A percentile compares a stretch with the other conserved stretches of the same genome.
Conservation (phyloP, 2,329 filamentous ascomycete genomes). For the Aspergillus floridensis region DNA sequence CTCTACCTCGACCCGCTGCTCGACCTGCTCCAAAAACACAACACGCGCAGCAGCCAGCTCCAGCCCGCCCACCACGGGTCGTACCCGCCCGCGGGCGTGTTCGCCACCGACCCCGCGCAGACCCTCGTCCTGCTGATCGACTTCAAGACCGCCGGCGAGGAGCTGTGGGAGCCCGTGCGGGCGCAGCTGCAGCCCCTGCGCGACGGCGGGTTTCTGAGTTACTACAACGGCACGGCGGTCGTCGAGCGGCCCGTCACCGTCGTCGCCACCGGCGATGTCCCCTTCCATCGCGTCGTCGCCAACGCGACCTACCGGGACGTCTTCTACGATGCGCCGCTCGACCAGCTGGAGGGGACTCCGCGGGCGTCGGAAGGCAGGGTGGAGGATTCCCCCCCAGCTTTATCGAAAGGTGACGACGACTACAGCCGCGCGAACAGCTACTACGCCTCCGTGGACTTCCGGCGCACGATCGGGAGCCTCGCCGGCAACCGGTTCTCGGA, state of each 20-base stretch:
- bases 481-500: constrained; percentile 49
- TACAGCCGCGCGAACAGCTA: constrained; percentile 60
- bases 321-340: constrained; percentile 51
- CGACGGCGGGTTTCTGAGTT: constrained; percentile 43
- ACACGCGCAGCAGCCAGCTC: constrained; percentile 33
- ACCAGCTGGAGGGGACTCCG: constrained; percentile 11
- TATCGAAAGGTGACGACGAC: not conserved
- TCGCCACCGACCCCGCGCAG: constrained; percentile 52
- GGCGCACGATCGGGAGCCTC: constrained; percentile 50
- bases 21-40: constrained; percentile 55
- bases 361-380: not conserved
- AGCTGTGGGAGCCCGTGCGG: constrained; percentile 27
- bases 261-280: constrained; percentile 49
- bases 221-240: constrained; percentile 41
- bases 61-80: not conserved
- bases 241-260: constrained; percentile 45
- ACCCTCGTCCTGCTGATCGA: constrained; percentile 65
- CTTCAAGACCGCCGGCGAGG: constrained; percentile 58
- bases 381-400: too few relatives aligned
- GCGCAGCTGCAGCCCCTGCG: constrained; percentile 43
- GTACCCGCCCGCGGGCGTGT: constrained; percentile 51
- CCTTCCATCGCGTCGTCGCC: constrained; percentile 38
- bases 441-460: constrained; percentile 63
- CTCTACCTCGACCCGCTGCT: constrained; percentile 66
- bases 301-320: constrained; percentile 46